A percentile compares a stretch with the other conserved stretches of the same genome.
Evolutionary conservation across 768 basidiomycete species (phyloP).

Genomic region (Boletus coccyginus): DNA sequence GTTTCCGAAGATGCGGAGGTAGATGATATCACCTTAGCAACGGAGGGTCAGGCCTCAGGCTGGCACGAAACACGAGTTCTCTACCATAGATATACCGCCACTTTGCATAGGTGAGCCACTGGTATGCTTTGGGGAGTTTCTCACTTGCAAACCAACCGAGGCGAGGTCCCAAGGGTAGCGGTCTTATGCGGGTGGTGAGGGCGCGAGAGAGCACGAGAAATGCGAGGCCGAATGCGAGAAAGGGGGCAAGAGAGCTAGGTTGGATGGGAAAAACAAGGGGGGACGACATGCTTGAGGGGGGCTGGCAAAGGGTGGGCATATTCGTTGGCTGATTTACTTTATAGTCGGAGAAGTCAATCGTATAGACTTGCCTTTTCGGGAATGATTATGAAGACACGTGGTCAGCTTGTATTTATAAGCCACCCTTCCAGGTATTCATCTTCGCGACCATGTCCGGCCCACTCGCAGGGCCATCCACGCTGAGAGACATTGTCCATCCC

Average conservation of each 20-base stretch:
- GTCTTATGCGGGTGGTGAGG: constrained; percentile 2
- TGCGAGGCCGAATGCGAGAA: constrained; percentile 7
- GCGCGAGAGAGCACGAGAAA: constrained; percentile 12
- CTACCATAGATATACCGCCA: constrained; percentile 46
- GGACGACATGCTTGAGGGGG: neutral
- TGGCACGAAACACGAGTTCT: neutral
- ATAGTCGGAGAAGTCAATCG: neutral
- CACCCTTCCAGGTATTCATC: neutral
- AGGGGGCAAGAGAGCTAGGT: neutral
- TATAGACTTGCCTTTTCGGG: too few species aligned
- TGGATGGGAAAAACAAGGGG: neutral
- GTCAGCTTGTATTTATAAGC: neutral
- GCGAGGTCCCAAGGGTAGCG: constrained; percentile 43
- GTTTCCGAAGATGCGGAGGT: constrained; percentile 43
- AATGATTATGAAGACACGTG: too few species aligned
- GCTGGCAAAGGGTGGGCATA: neutral
- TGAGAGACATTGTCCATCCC: constrained; percentile 74
- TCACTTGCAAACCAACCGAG: constrained; percentile 35
- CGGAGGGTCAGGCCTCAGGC: neutral
- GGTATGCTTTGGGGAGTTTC: constrained; percentile 35
- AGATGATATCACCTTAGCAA: constrained; percentile 44
- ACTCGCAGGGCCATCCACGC: constrained; percentile 53
- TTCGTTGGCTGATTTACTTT: neutral
- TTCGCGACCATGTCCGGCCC: constrained; percentile 38
- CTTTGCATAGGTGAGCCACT: constrained; percentile 45